Evolutionary conservation across 306 rosid genomes (phyloP).

Genomic region (Carpinus fangiana): DNA sequence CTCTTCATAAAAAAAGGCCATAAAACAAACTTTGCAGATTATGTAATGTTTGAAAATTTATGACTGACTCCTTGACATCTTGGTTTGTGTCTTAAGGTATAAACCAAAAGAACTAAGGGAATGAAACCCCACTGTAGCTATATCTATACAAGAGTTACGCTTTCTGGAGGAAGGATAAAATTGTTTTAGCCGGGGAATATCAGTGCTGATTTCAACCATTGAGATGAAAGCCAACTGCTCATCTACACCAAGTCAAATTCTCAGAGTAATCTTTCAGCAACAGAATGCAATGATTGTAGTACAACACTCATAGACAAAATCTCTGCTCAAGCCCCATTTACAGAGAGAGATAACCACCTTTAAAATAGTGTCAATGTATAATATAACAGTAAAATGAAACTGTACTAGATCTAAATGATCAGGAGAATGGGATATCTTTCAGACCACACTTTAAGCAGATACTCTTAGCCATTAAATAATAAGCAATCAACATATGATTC

Average conservation of each 20-base stretch:
- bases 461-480: background rate
- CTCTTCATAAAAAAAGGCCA: background rate
- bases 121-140: background rate
- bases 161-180: background rate
- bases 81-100: background rate
- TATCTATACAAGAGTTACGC: background rate
- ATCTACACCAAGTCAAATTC: slow-evolving; percentile 34
- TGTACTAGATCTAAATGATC: background rate
- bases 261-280: slow-evolving; percentile 34
- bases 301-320: slow-evolving; percentile 39
- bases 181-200: slow-evolving; percentile 24
- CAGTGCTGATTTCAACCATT: slow-evolving; percentile 27
- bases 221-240: slow-evolving; percentile 39
- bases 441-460: background rate
- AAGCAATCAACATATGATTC: background rate
- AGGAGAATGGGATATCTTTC: background rate
- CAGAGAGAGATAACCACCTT: background rate
- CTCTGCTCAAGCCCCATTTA: slow-evolving; percentile 18
- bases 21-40: background rate
- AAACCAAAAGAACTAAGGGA: background rate
- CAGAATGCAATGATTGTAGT: slow-evolving; percentile 34
- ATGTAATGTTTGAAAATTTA: background rate
- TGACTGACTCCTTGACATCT: background rate
- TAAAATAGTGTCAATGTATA: background rate
- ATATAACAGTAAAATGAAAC: background rate